Evolutionary conservation across 768 basidiomycete species (phyloP).

Genomic region (Mycena amicta): DNA sequence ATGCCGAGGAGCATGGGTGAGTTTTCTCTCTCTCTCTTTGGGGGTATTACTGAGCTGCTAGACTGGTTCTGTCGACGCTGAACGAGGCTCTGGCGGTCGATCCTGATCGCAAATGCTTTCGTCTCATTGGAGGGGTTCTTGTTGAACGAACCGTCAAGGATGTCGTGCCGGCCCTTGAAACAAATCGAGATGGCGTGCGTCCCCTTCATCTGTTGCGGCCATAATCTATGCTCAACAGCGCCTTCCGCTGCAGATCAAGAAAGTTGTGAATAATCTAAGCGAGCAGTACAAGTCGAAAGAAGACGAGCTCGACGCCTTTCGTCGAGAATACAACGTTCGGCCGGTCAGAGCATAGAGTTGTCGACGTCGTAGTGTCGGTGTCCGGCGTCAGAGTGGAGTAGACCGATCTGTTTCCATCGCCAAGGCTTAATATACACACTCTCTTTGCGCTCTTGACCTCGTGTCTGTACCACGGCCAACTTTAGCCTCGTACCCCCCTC

Average conservation of each 20-base stretch:
- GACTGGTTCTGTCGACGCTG: conserved; percentile 86
- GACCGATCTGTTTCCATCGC: not conserved
- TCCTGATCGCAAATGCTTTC: conserved; percentile 93
- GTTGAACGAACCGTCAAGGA: conserved; percentile 96
- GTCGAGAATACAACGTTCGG: conserved; percentile 75
- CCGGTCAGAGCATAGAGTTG: conserved; percentile 36
- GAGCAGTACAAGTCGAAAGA: conserved; percentile 91
- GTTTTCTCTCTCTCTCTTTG: not conserved
- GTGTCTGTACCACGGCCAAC: not conserved
- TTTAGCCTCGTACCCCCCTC: not conserved
- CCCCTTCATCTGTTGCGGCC: not conserved
- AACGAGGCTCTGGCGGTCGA: conserved; percentile 81
- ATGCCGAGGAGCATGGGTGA: conserved; percentile 93
- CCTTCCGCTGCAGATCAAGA: conserved; percentile 64
- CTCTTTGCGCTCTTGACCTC: not conserved
- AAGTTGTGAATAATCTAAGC: conserved; percentile 74
- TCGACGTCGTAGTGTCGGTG: too few relatives aligned
- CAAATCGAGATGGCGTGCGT: conserved; percentile 86
- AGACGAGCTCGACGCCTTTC: conserved; percentile 78
- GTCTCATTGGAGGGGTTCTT: conserved; percentile 92
- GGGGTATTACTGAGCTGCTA: conserved; percentile 32
- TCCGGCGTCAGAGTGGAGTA: too few relatives aligned
- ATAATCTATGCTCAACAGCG: conserved; percentile 15
- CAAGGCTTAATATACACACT: not conserved
- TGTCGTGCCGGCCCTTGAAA: conserved; percentile 86